A percentile compares a stretch with the other conserved stretches of the same genome.
phyloP scores from a whole-genome alignment of 176 grass and related monocot species.

The Oryza meridionalis region DNA sequence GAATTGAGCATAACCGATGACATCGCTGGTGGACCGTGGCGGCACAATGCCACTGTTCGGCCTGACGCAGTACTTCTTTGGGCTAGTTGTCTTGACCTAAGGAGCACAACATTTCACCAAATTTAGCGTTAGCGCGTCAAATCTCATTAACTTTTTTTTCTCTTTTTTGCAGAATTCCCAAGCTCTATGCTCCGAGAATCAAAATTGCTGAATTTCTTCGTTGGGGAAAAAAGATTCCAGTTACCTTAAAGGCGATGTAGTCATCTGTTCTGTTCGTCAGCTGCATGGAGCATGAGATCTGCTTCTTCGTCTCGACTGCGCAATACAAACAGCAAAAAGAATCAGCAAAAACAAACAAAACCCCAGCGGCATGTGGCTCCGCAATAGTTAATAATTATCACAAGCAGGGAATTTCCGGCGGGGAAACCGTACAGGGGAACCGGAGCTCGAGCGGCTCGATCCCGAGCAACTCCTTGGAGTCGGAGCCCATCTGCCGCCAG shows the following conservation, averaged over 20 bases:
- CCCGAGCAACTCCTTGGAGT: conserved; percentile 55
- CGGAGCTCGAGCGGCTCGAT: conserved; percentile 77
- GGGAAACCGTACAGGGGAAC: conserved; percentile 64
- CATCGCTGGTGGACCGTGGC: conserved; percentile 70
- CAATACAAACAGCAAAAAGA: not conserved
- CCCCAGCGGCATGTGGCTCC: not conserved
- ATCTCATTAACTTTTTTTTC: not conserved
- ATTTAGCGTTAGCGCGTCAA: not conserved
- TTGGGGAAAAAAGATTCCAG: not conserved
- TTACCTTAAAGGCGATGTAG: conserved; percentile 86
- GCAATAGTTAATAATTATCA: not conserved
- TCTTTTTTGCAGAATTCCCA: conserved; percentile 2
- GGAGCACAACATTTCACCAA: conserved; percentile 25
- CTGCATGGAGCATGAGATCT: conserved; percentile 90
- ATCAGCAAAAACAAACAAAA: conserved; percentile 22
- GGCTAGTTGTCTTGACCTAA: conserved; percentile 97
- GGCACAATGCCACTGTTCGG: conserved; percentile 81
- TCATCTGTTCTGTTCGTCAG: conserved; percentile 74
- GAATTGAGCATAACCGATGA: conserved; percentile 55
- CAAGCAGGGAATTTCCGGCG: conserved; percentile 8
- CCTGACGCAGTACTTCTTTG: conserved; percentile 93
- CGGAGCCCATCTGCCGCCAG: conserved; percentile 49
- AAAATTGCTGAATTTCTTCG: conserved; percentile 27
- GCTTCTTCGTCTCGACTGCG: conserved; percentile 83
- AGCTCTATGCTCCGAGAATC: not conserved